Base-by-base conservation (phyloP, 106 monocot genomes). In the Apostasia ramifera region DNA sequence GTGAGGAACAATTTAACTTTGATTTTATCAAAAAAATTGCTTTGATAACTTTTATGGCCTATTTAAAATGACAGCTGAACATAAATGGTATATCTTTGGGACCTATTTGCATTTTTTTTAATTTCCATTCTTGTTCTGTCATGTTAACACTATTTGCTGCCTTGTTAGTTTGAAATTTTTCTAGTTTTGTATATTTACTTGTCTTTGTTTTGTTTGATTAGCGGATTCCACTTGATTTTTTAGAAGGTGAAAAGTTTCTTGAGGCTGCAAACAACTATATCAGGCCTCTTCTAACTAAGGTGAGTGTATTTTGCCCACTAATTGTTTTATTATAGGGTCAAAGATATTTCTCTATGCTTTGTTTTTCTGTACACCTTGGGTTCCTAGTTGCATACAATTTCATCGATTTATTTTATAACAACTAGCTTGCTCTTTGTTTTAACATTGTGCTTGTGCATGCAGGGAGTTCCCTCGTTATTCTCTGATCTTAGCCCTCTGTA, bases 391-490 rank as follows among this genome's bases (percentile, higher is more conserved):
- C 4, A 44, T 63, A 13, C 3, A 63, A 45, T 12, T 12, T 39
- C 3, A 43, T 63, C 12, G 47, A 62, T 62, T 65, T 65, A 48
- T 65, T 50, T 50, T 50, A 50, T 50, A 50, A 5, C 6, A 50
- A 50, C 50, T 62, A 3, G 8, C 65, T 65, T 65, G 47, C 8
- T 65, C 0, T 7, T 65, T 48, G 45, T 8, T 11, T 61, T 62
- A 13, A 44, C 14, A 9, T 62, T 11, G 13, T 62, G 14, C 43
- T 66, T 46, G 26, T 70, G 14, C 66, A 37, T 74, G 66, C 74
- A 97, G 97, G 97, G 97, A 15, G 84, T 92, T 74, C 97, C 92
- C 75, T 97, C 97, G 8, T 82, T 97, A 68, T 97, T 97, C 77
- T 89, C 86, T 74, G 97, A 97, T 76, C 79, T 97, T 40, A 89